phyloP scores from a whole-genome alignment of 176 grass and related monocot species.

The Triticum urartu region DNA sequence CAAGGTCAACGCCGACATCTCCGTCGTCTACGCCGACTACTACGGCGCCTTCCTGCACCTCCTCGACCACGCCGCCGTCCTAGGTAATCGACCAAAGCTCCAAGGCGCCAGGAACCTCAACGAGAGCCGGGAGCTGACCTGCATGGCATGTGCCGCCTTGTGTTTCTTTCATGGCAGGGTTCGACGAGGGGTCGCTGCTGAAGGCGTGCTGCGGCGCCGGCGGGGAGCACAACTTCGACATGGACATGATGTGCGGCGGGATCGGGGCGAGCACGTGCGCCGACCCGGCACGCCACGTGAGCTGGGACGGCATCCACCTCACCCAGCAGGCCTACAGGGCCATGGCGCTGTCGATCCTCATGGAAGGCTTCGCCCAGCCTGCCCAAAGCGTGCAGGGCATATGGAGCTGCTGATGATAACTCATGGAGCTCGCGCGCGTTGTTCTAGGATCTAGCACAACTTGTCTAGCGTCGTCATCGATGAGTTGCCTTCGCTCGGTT shows the following conservation, averaged over 20 bases:
- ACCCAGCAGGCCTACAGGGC: constrained; percentile 78
- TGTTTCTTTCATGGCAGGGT: constrained; percentile 32
- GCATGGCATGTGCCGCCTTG: background rate
- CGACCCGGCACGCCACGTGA: constrained; percentile 50
- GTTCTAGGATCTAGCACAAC: background rate
- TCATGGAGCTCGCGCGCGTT: too few species aligned
- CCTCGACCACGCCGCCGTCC: constrained; percentile 40
- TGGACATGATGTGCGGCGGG: constrained; percentile 62
- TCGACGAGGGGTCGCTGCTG: constrained; percentile 49
- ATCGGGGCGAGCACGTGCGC: constrained; percentile 36
- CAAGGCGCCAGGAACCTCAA: background rate
- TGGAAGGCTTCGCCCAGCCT: constrained; percentile 69
- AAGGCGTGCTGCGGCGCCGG: constrained; percentile 68
- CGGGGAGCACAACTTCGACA: constrained; percentile 60
- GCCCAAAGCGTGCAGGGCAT: constrained; percentile 50
- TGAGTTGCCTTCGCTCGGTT: background rate
- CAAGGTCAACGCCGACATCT: constrained; percentile 44
- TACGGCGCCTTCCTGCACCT: constrained; percentile 81
- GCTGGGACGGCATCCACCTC: constrained; percentile 93
- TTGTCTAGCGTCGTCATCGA: background rate
- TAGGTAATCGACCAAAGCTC: constrained; percentile 22
- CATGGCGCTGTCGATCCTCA: constrained; percentile 67
- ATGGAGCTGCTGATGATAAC: constrained; percentile 56
- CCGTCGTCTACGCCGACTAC: constrained; percentile 77
- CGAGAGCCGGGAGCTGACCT: background rate